Base-by-base conservation (phyloP, 805 yeast genomes). In the Yamadazyma scolyti region DNA sequence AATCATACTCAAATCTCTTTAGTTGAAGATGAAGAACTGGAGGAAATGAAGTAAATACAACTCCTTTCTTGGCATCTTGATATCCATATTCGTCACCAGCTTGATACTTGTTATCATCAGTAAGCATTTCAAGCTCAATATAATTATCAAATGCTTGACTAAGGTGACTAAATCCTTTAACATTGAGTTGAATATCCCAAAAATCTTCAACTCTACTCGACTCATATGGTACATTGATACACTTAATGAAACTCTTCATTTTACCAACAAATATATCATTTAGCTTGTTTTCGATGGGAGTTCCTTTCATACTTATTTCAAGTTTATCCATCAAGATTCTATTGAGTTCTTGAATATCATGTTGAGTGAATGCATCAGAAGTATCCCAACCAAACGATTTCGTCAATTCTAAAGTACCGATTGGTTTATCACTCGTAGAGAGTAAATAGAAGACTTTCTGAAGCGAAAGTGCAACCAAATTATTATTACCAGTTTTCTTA, bases 181-280 rank as follows among this genome's bases (percentile, higher is more conserved):
- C 99, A 49, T 93, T 93, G 39, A 93, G 66, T 58, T 93, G 98
- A 39, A 93, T 84, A 65, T 93, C 98, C 99, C 99, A 93, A 51
- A 84, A 93, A 52, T 93, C 97, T 56, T 93, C 99, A 3, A 72
- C 75, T 39, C 97, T 73, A 3, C 95, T 77, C 23, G 95, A 82
- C 61, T 93, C 97, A 54, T 86, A 93, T 31, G 89, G 87, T 9
- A 93, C 97, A 54, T 90, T 77, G 25, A 90, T 75, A 61, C 99
- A 93, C 55, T 87, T 83, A 48, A 93, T 85, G 52, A 77, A 93
- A 44, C 95, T 84, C 57, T 85, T 90, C 97, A 90, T 93, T 56
- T 84, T 88, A 8, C 97, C 99, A 10, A 93, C 97, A 62, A 93
- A 93, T 2, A 89, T 73, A 36, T 85, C 82, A 48, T 77, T 83